Percentiles rank a stretch among this genome's conserved stretches.
Conservation (phyloP, 2,329 filamentous ascomycete species). For the Didymella pomorum region DNA sequence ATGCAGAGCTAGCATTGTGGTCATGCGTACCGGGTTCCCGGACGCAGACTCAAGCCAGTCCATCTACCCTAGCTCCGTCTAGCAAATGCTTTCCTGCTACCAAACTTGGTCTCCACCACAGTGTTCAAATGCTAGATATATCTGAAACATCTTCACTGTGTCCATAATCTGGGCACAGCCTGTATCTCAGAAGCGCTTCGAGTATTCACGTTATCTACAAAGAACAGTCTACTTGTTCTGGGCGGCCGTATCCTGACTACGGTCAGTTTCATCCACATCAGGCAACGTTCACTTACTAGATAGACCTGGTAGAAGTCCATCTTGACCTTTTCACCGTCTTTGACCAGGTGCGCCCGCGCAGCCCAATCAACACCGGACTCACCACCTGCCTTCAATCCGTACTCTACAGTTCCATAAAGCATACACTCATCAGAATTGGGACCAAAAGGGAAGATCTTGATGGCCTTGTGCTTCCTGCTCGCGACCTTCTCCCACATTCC, state of each 20-base stretch:
- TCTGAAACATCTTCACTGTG: neutral
- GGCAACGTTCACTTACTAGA: constrained; percentile 52
- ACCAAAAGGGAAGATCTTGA: constrained; percentile 62
- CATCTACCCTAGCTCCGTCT: neutral
- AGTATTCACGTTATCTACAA: neutral
- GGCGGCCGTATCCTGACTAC: constrained; percentile 28
- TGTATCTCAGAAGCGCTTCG: neutral
- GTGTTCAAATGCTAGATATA: neutral
- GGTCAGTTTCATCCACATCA: constrained; percentile 17
- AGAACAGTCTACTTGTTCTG: constrained; percentile 17
- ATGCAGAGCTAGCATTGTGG: neutral
- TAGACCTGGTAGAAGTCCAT: constrained; percentile 65
- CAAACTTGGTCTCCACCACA: neutral
- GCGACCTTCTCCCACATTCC: constrained; percentile 63
- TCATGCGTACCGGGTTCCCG: neutral
- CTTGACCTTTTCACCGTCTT: constrained; percentile 62
- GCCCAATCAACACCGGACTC: constrained; percentile 61
- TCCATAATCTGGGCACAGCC: neutral
- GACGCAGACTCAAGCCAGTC: neutral
- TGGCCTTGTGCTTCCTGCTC: constrained; percentile 55
- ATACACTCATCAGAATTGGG: constrained; percentile 59
- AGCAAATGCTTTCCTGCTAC: neutral
- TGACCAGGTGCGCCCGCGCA: constrained; percentile 61
- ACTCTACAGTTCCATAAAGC: constrained; percentile 63
- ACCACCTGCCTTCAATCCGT: constrained; percentile 61